Base-by-base conservation (phyloP, 83 land plant species). In the Larix sibirica region DNA sequence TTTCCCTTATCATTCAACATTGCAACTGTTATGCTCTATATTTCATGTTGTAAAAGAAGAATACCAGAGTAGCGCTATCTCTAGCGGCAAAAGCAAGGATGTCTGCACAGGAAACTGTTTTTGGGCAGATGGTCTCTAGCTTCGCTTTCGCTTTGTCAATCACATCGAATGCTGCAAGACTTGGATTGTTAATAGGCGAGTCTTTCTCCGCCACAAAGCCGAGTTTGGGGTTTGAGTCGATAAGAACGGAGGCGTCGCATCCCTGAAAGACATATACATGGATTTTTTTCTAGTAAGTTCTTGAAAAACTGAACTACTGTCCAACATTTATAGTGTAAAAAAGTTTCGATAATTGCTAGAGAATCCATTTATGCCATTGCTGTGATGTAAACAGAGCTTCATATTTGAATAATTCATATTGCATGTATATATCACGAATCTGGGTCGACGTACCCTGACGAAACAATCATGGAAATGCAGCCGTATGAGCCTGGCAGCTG, bases 101-200 rank as follows among this genome's bases (percentile, higher is more conserved):
- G n/a, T 93, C 97, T 20, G 96, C 96, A 80, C 97, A 95, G 0
- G 97, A 95, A 4, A 95, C 97, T 0, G 83, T 85, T 2, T 91
- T 90, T 26, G 84, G 82, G 54, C 97, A 95, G 0, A 13, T 47
- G 0, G 50, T 82, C 83, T 95, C 97, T 4, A 93, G 36, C 23
- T 81, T 75, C 12, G 88, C 78, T 80, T 95, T 95, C 16, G 85
- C 87, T 6, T 62, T 67, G 83, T 90, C 94, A 33, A 95, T 90
- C 77, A 90, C 86, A n/a, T 50, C 54, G 54, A 50, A 89, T 28
- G 89, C 91, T 67, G 83, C 33, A 0, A 88, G 83, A 60, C 89
- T 88, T 2, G 85, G 84, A 66, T 86, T 85, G 54, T 91, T 90
- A 0, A 86, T 63, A 1, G 80, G 71, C 0, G 92, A 47, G 10